These are phyloP conservation scores for Trichoderma pleuroti DNA, from an alignment of 2,329 filamentous ascomycete species.

Conservation along the genomic window DNA sequence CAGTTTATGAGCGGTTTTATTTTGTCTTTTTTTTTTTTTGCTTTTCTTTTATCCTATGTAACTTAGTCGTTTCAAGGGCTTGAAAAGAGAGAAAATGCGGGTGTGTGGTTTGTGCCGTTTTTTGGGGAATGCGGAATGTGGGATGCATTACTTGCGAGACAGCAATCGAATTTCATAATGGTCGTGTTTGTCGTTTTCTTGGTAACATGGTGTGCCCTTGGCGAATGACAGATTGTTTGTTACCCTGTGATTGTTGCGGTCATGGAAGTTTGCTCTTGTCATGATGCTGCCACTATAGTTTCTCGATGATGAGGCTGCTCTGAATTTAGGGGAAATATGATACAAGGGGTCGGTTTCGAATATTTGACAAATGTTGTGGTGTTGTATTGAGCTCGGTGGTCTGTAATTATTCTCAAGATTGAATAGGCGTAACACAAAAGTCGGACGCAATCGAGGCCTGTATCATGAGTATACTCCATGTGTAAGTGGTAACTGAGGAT, in stretches of 20 bases:
- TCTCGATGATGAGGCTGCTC: neutral
- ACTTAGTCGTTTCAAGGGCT: neutral
- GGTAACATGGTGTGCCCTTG: neutral
- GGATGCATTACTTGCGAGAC: conserved; percentile 9
- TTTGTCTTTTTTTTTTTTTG: neutral
- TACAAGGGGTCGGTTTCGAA: neutral
- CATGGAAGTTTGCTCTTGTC: neutral
- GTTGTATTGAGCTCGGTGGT: neutral
- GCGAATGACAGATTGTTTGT: neutral
- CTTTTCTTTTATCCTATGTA: neutral
- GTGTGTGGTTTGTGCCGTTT: neutral
- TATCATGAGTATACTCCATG: neutral
- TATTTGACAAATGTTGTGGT: neutral
- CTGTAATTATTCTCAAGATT: neutral
- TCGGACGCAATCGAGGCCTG: neutral
- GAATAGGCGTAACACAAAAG: neutral
- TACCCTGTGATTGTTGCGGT: neutral
- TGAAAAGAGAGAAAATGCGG: neutral
- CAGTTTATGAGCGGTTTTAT: neutral
- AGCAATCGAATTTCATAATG: conserved; percentile 11
- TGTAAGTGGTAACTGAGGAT: neutral
- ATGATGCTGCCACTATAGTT: neutral
- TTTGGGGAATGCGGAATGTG: neutral
- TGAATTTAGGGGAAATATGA: neutral
- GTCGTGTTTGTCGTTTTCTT: neutral